Conservation (phyloP, 257 asterid genomes). For the Fraxinus americana region DNA sequence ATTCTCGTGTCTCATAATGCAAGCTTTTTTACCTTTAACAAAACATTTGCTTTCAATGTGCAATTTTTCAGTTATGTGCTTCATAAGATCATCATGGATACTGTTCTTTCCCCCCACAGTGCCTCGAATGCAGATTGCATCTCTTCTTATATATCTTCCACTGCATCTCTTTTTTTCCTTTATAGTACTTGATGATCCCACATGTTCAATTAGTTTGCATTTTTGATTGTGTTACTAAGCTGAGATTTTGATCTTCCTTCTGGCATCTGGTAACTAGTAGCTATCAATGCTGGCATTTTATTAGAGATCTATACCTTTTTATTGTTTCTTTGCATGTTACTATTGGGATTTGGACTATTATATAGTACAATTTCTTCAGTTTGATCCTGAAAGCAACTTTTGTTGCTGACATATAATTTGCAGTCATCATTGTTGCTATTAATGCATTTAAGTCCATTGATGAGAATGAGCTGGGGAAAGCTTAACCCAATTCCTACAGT, state of each 20-base stretch:
- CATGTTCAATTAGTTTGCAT: neutral
- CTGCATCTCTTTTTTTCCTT: neutral
- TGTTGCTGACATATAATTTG: neutral
- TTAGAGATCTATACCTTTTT: neutral
- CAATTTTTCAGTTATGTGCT: neutral
- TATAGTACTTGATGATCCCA: neutral
- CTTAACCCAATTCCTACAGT: too few relatives aligned
- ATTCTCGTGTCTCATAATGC: neutral
- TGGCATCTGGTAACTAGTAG: neutral
- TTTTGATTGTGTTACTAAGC: neutral
- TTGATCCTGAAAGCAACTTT: neutral
- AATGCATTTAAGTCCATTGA: neutral
- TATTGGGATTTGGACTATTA: neutral
- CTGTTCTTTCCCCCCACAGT: neutral
- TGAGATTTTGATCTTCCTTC: neutral
- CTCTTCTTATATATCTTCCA: neutral
- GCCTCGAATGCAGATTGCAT: neutral
- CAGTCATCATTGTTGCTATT: neutral
- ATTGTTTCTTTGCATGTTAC: neutral
- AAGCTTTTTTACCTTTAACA: neutral
- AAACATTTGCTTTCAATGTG: neutral
- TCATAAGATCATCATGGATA: neutral
- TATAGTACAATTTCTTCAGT: neutral
- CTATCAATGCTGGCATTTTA: neutral
- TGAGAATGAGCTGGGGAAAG: too few relatives aligned